Evolutionary conservation across 176 grass and related monocot species (phyloP).

Genomic region (Triticum timopheevii): DNA sequence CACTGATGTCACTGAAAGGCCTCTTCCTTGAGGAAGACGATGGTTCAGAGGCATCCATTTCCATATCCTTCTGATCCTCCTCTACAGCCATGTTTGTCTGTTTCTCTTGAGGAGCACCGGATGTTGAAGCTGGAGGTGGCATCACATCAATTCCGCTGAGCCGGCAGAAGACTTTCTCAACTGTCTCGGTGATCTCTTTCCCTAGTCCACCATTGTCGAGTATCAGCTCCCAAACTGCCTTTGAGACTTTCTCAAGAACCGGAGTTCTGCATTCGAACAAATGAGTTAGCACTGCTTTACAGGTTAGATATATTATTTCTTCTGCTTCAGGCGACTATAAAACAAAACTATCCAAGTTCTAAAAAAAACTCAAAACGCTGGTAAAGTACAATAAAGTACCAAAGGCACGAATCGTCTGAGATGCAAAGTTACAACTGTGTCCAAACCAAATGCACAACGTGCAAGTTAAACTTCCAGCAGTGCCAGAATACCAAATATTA

Average conservation of each 20-base stretch:
- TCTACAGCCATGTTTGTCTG: slow-evolving; percentile 29
- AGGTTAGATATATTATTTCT: background rate
- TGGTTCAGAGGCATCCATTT: slow-evolving; percentile 26
- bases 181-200: slow-evolving; percentile 77
- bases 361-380: background rate
- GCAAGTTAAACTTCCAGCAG: background rate
- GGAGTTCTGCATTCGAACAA: slow-evolving; percentile 64
- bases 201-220: slow-evolving; percentile 67
- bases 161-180: slow-evolving; percentile 81
- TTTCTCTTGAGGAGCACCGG: slow-evolving; percentile 32
- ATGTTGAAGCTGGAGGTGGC: slow-evolving; percentile 31
- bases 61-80: slow-evolving; percentile 42
- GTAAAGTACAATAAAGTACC: background rate
- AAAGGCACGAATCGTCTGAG: background rate
- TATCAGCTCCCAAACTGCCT: slow-evolving; percentile 94
- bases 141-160: slow-evolving; percentile 48
- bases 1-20: slow-evolving; percentile 31
- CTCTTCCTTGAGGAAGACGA: slow-evolving; percentile 60
- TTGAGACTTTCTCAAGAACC: slow-evolving; percentile 93
- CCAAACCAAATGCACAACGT: background rate
- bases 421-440: background rate
- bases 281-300: slow-evolving; percentile 13
- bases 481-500: background rate
- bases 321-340: background rate
- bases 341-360: background rate